These are phyloP conservation scores for Hypsizygus marmoreus DNA, from an alignment of 768 basidiomycete species.

Conservation along the genomic window DNA sequence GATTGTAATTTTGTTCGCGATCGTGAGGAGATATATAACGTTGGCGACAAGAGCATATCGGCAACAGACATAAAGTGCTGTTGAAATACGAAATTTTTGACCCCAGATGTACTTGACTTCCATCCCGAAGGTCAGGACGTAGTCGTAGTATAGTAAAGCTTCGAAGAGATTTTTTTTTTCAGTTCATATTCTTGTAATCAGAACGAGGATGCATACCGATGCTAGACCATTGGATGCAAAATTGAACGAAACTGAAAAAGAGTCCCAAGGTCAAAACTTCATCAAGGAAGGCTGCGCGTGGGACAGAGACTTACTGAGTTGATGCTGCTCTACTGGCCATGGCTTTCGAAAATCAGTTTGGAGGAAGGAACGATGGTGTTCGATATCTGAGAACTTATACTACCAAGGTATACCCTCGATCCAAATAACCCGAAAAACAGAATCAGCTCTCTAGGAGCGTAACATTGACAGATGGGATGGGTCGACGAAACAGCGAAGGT, in stretches of 20 bases:
- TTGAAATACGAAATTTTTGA: slow-evolving; percentile 25
- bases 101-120: slow-evolving; percentile 29
- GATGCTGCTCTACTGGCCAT: background rate
- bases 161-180: too few relatives aligned
- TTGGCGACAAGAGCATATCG: slow-evolving; percentile 30
- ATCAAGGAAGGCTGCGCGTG: background rate
- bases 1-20: slow-evolving; percentile 18
- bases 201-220: slow-evolving; percentile 8
- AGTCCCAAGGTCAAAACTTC: background rate
- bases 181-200: too few relatives aligned
- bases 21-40: slow-evolving; percentile 26
- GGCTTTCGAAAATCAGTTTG: too few relatives aligned
- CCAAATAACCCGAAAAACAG: too few relatives aligned
- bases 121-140: slow-evolving; percentile 25
- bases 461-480: too few relatives aligned
- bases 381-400: too few relatives aligned
- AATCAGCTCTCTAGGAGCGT: too few relatives aligned
- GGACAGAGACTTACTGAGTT: background rate
- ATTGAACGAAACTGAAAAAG: slow-evolving; percentile 9
- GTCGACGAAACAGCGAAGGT: too few relatives aligned
- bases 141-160: slow-evolving; percentile 30
- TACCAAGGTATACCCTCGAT: too few relatives aligned
- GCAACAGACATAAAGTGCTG: slow-evolving; percentile 27
- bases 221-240: slow-evolving; percentile 20
- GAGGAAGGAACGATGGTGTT: too few relatives aligned